Evolutionary conservation across 2,329 filamentous ascomycete genomes (phyloP).

Genomic region (Cladophialophora bantiana): DNA sequence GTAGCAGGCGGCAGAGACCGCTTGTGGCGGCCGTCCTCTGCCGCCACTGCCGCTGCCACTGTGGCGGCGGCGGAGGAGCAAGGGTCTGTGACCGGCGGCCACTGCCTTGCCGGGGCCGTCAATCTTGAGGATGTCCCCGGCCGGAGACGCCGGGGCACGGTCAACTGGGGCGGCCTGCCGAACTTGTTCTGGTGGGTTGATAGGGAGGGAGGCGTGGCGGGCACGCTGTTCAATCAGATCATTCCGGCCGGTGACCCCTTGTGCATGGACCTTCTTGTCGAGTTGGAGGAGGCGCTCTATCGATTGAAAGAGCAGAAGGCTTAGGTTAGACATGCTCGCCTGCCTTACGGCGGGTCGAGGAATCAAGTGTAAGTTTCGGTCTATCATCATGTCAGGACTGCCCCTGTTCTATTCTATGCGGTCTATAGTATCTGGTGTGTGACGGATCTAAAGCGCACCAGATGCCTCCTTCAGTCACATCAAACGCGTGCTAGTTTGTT

Average conservation of each 20-base stretch:
- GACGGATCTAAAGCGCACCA: not conserved
- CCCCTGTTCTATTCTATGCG: not conserved
- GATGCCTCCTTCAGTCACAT: not conserved
- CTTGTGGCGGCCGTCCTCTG: slow-evolving; percentile 9
- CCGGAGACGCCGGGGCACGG: slow-evolving; percentile 23
- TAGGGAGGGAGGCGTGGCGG: slow-evolving; percentile 32
- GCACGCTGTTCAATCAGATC: slow-evolving; percentile 35
- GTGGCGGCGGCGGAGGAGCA: not conserved
- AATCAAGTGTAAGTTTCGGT: too few relatives aligned
- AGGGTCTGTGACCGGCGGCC: slow-evolving; percentile 5
- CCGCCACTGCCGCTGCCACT: slow-evolving; percentile 7
- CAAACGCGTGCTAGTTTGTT: not conserved
- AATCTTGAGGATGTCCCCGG: slow-evolving; percentile 22
- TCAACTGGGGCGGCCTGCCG: slow-evolving; percentile 39
- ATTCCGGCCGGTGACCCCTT: slow-evolving; percentile 34
- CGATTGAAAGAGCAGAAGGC: slow-evolving; percentile 2
- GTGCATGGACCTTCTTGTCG: slow-evolving; percentile 15
- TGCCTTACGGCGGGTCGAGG: too few relatives aligned
- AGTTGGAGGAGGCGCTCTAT: slow-evolving; percentile 20
- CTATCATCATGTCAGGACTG: not conserved
- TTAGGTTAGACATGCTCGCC: too few relatives aligned
- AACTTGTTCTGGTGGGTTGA: slow-evolving; percentile 41
- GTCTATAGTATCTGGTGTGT: not conserved
- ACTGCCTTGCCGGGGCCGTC: slow-evolving; percentile 24
- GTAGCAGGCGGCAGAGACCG: not conserved